phyloP scores from a whole-genome alignment of 2,329 filamentous ascomycete species.

The Beauveria asiatica region DNA sequence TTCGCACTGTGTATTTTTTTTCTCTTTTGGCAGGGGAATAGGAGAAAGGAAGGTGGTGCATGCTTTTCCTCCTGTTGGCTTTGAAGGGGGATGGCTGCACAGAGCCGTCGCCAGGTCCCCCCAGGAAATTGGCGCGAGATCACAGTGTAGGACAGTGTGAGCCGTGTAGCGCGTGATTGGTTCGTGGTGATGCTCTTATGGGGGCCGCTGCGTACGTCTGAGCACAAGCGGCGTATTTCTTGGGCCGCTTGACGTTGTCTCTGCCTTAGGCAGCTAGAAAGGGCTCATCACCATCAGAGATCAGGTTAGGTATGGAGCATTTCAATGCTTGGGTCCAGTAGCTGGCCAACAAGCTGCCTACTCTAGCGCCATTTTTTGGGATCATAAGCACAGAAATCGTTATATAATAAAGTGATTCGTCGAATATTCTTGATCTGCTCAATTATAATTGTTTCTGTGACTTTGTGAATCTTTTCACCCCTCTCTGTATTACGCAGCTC shows the following conservation, averaged over 20 bases:
- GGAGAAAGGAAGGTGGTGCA: neutral
- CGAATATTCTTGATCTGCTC: too few relatives aligned
- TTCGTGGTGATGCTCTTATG: neutral
- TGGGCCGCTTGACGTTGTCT: constrained; percentile 6
- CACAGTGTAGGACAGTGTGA: constrained; percentile 9
- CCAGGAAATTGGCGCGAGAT: neutral
- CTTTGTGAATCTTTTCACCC: neutral
- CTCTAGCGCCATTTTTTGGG: neutral
- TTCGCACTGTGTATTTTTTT: constrained; percentile 6
- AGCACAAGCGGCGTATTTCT: constrained; percentile 3
- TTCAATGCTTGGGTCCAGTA: neutral
- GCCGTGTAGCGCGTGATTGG: neutral
- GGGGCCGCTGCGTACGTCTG: neutral
- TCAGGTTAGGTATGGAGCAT: neutral
- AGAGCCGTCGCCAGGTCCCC: neutral
- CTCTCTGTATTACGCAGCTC: neutral
- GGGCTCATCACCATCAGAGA: neutral
- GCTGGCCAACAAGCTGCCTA: neutral
- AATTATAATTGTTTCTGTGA: too few relatives aligned
- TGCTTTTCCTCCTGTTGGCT: neutral
- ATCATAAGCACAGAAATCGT: too few relatives aligned
- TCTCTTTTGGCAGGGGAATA: neutral
- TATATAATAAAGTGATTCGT: too few relatives aligned
- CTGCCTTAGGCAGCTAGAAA: constrained; percentile 10
- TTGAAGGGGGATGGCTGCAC: too few relatives aligned